These are phyloP conservation scores for Neurospora sp. DNA, from an alignment of 495 filamentous ascomycete genomes.

Conservation along the genomic window DNA sequence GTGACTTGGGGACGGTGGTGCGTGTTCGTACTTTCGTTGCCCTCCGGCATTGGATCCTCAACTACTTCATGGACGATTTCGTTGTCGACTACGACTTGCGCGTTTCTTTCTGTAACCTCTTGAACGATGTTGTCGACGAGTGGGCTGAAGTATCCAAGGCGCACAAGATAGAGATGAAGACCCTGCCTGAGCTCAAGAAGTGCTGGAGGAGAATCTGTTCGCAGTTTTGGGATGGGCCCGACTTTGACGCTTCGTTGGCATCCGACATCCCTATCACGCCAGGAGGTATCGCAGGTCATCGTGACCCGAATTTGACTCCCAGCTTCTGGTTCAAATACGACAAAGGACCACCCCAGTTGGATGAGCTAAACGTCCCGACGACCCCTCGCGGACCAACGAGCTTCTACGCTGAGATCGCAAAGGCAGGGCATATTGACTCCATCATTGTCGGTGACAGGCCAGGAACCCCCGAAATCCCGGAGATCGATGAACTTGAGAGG, in stretches of 20 bases:
- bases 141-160: constrained; percentile 32
- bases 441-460: constrained; percentile 32
- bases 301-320: constrained; percentile 41
- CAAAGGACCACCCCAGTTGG: constrained; percentile 31
- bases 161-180: constrained; percentile 73
- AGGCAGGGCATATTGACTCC: constrained; percentile 37
- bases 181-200: constrained; percentile 87
- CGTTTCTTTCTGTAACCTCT: constrained; percentile 65
- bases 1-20: constrained; percentile 78
- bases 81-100: constrained; percentile 72
- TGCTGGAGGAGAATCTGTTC: constrained; percentile 92
- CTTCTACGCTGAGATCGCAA: constrained; percentile 40
- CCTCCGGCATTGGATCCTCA: constrained; percentile 94
- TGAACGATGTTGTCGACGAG: constrained; percentile 67
- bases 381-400: constrained; percentile 23
- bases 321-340: constrained; percentile 34
- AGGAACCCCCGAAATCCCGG: constrained; percentile 28
- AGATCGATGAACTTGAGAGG: constrained; percentile 16
- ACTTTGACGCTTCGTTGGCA: constrained; percentile 45
- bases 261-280: constrained; percentile 64
- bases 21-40: constrained; percentile 93
- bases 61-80: constrained; percentile 96
- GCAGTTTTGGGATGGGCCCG: constrained; percentile 71
- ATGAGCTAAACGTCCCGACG: constrained; percentile 21
- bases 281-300: constrained; percentile 54